Conservation (phyloP, 805 yeast genomes). For the Zygosaccharomyces siamensis region DNA sequence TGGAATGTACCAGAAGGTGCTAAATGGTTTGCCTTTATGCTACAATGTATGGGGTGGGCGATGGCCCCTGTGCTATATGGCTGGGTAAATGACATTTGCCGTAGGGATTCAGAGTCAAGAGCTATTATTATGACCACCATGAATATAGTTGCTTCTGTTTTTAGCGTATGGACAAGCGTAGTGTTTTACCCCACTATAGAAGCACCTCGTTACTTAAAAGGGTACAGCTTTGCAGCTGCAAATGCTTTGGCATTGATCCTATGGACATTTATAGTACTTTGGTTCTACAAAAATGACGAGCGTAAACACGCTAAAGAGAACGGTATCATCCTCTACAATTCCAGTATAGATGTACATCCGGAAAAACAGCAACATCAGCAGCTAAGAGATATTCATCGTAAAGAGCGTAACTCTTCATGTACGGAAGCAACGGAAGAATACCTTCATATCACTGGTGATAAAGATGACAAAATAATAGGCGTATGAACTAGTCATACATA, state of each 20-base stretch:
- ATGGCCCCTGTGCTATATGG: slow-evolving; percentile 56
- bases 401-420: background rate
- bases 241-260: slow-evolving; percentile 30
- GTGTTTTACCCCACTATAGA: slow-evolving; percentile 44
- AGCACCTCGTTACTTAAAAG: slow-evolving; percentile 51
- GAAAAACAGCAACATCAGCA: background rate
- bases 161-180: slow-evolving; percentile 51
- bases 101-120: slow-evolving; percentile 49
- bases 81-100: slow-evolving; percentile 55
- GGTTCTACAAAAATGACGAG: slow-evolving; percentile 40
- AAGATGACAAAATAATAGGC: background rate
- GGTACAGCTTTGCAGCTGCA: slow-evolving; percentile 44
- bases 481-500: background rate
- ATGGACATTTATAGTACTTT: slow-evolving; percentile 27
- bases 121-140: slow-evolving; percentile 48
- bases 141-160: slow-evolving; percentile 50
- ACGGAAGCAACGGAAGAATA: background rate
- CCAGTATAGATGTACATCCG: slow-evolving; percentile 14
- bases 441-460: background rate
- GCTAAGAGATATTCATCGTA: background rate
- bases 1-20: slow-evolving; percentile 53
- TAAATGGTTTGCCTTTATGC: slow-evolving; percentile 56
- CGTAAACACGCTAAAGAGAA: slow-evolving; percentile 34
- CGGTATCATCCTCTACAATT: slow-evolving; percentile 36
- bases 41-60: slow-evolving; percentile 56